These are phyloP conservation scores for Ilyonectria robusta DNA, from an alignment of 2,329 filamentous ascomycete species.

Conservation along the genomic window DNA sequence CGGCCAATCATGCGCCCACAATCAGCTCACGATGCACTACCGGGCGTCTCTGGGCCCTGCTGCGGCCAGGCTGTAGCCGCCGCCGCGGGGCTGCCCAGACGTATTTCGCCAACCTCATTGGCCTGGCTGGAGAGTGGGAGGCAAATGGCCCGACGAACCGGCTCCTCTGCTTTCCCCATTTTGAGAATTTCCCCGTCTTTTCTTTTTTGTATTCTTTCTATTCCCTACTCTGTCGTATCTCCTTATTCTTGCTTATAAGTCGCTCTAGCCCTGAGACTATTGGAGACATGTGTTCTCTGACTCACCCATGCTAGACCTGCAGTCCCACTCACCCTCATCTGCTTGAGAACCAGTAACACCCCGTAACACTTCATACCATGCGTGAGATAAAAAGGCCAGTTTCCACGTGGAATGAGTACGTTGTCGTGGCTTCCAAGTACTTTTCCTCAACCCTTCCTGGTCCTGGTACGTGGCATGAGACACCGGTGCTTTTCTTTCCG, in stretches of 20 bases:
- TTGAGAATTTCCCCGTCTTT: background rate
- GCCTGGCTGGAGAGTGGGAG: slow-evolving; percentile 3
- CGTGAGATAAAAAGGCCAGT: too few species aligned
- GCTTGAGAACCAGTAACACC: background rate
- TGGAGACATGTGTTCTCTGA: background rate
- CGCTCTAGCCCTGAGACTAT: background rate
- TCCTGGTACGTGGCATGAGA: too few species aligned
- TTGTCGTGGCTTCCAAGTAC: too few species aligned
- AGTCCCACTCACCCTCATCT: background rate
- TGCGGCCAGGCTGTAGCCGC: slow-evolving; percentile 26
- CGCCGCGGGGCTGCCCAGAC: slow-evolving; percentile 22
- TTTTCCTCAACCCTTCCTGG: too few species aligned
- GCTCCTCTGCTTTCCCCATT: background rate
- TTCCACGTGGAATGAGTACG: too few species aligned
- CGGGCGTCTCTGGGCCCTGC: background rate
- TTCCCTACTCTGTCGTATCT: background rate
- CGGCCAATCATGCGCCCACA: slow-evolving; percentile 15
- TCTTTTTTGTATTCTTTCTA: background rate
- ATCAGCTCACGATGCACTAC: background rate
- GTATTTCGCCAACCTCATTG: slow-evolving; percentile 14
- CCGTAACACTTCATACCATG: background rate
- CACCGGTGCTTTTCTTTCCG: too few species aligned
- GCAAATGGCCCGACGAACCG: slow-evolving; percentile 10
- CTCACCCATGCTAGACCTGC: too few species aligned
- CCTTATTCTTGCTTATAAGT: background rate